Percentiles rank a stretch among this genome's conserved stretches.
Conservation (phyloP, 306 rosid genomes). For the Crotalaria pallida region DNA sequence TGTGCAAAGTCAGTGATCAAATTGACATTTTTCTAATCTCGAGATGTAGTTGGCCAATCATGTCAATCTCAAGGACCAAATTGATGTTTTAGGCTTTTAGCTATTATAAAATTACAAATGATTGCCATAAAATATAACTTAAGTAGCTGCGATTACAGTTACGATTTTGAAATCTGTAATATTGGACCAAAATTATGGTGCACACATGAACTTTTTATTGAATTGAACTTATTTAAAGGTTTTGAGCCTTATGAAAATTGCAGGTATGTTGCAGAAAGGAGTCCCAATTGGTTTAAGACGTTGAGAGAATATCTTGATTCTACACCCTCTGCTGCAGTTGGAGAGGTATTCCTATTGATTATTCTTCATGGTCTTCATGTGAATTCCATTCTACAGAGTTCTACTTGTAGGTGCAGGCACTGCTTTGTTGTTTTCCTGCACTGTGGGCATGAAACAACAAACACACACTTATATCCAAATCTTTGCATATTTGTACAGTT, state of each 20-base stretch:
- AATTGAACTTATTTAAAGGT: neutral
- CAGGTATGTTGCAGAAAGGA: slow-evolving; percentile 70
- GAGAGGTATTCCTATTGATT: slow-evolving; percentile 50
- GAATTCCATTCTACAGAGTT: neutral
- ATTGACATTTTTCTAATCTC: too few relatives aligned
- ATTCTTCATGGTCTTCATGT: neutral
- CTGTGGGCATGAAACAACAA: neutral
- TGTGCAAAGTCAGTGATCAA: too few relatives aligned
- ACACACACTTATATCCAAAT: neutral
- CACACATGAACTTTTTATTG: neutral
- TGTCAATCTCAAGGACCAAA: too few relatives aligned
- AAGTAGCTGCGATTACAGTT: too few relatives aligned
- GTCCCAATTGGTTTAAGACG: slow-evolving; percentile 57
- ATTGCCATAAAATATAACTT: too few relatives aligned
- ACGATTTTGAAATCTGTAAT: too few relatives aligned
- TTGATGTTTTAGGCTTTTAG: too few relatives aligned
- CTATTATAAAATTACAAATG: too few relatives aligned
- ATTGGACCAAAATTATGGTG: too few relatives aligned
- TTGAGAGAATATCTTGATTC: slow-evolving; percentile 55
- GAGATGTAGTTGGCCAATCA: too few relatives aligned
- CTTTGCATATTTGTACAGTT: neutral
- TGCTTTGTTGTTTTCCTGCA: neutral
- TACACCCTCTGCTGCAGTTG: slow-evolving; percentile 78
- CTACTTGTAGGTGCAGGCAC: neutral
- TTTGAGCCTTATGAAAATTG: neutral